A percentile compares a stretch with the other conserved stretches of the same genome.
Conservation (phyloP, 352 stramenopile genomes). For the Globisporangium paddicum region DNA sequence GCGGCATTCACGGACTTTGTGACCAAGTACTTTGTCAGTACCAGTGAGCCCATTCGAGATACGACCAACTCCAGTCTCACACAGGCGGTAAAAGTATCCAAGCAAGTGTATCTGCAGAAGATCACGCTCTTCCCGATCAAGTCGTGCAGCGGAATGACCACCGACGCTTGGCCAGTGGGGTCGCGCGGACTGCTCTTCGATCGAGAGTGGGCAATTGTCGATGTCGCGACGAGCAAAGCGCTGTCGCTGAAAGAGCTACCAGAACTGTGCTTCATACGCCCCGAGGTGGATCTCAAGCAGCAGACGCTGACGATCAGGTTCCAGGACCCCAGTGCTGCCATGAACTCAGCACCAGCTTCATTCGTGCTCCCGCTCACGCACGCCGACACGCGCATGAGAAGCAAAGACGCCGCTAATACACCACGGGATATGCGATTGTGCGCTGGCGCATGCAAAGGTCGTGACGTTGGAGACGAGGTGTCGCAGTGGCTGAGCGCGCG, state of each 20-base stretch:
- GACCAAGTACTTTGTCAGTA: conserved; percentile 57
- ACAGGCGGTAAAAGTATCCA: background rate
- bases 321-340: background rate
- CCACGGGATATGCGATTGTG: conserved; percentile 51
- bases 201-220: conserved; percentile 71
- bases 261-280: conserved; percentile 56
- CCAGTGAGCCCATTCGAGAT: conserved; percentile 7
- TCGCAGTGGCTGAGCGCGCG: conserved; percentile 63
- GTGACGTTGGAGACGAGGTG: conserved; percentile 41
- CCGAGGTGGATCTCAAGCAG: conserved; percentile 48
- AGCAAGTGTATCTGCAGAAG: conserved; percentile 32
- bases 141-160: conserved; percentile 59
- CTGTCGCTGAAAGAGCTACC: conserved; percentile 58
- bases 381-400: conserved; percentile 10
- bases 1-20: conserved; percentile 44
- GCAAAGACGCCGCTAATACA: conserved; percentile 15
- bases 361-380: conserved; percentile 41
- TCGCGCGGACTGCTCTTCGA: conserved; percentile 61
- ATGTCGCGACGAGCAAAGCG: conserved; percentile 36
- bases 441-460: conserved; percentile 38
- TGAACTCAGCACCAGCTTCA: background rate
- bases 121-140: conserved; percentile 76
- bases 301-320: conserved; percentile 57
- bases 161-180: conserved; percentile 53
- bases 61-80: background rate